These are phyloP conservation scores for Daldinia caldariorum DNA, from an alignment of 495 filamentous ascomycete species.

Conservation along the genomic window DNA sequence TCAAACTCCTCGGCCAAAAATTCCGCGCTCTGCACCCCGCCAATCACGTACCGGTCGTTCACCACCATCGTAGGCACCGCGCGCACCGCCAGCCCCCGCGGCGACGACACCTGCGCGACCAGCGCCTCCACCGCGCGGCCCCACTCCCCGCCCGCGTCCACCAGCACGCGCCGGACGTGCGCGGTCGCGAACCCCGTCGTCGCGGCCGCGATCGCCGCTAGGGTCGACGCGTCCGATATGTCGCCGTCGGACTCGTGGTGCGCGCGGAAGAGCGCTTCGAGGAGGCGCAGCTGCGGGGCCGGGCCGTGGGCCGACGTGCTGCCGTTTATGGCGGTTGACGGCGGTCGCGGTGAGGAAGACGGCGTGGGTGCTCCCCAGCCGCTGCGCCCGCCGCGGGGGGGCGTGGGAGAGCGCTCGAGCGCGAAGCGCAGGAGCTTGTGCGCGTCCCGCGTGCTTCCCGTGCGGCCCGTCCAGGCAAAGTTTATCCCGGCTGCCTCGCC, in stretches of 20 bases:
- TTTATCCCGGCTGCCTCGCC: conserved; percentile 70
- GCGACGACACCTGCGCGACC: conserved; percentile 46
- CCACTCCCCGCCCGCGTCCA: conserved; percentile 54
- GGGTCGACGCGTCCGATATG: conserved; percentile 69
- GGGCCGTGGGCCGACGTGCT: conserved; percentile 35
- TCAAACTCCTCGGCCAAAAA: conserved; percentile 58
- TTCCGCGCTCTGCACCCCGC: conserved; percentile 69
- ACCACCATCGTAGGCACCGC: conserved; percentile 83
- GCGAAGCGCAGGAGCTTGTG: conserved; percentile 78
- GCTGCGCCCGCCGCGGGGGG: conserved; percentile 13
- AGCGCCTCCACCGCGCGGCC: conserved; percentile 40
- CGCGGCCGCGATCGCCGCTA: conserved; percentile 64
- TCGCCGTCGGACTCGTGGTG: conserved; percentile 81
- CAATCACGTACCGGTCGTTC: conserved; percentile 71
- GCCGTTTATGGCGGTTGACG: neutral
- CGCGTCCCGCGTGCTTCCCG: conserved; percentile 77
- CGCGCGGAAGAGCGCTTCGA: conserved; percentile 71
- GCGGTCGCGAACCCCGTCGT: conserved; percentile 61
- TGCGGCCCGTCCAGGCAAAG: conserved; percentile 76
- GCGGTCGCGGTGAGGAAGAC: neutral
- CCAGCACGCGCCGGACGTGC: conserved; percentile 68
- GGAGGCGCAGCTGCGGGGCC: conserved; percentile 67
- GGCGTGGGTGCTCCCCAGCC: neutral
- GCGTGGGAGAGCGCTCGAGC: conserved; percentile 62
- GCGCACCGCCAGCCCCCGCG: conserved; percentile 61